Evolutionary conservation across 495 filamentous ascomycete species (phyloP), one percentile per base, ranked within the genome.

Genomic region (Talaromyces ruber): DNA sequence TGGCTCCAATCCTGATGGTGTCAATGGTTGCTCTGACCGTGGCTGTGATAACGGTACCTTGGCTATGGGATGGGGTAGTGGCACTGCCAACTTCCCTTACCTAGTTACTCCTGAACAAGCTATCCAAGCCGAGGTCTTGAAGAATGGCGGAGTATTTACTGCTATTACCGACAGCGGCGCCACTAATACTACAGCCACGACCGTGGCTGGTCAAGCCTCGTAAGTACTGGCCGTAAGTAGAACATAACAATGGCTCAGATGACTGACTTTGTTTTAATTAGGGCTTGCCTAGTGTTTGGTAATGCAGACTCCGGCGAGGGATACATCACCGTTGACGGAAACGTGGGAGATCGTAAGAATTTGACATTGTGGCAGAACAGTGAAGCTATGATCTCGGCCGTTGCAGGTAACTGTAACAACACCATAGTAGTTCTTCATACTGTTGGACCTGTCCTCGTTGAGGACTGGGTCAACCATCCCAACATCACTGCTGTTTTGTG

Each of bases 401-500:
- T 96, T 25, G 83, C 91, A 4, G 79, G 83, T 21, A 69, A 83
- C 63, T 94, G 90, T 78, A 86, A 89, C 75, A 96, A 97, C 81
- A 97, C 93, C 21, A 86, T 98, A 59, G 90, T 98, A 14, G 84
- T 98, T 59, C 88, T 98, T 64, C 93, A 98, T 74, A 88, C 89
- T 4, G 82, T 88, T 7, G 91, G 91, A 3, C 83, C 93, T 16
- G 91, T 97, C 21, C 76, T 96, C 0, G 67, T 97, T 24, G 82
- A 86, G 26, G 81, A 88, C 26, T 96, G 86, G 79, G 87, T 90
- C 63, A 76, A 92, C 64, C 86, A 89, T 72, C 86, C 88, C n/a
- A 98, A 98, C 71, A 82, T 98, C 62, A 97, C 92, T 8, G 94
- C 91, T 26, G 94, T 98, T 45, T 69, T 98, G 18, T 97, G 92